phyloP scores from a whole-genome alignment of 148 eudicot genomes.

The Cornus suecica region DNA sequence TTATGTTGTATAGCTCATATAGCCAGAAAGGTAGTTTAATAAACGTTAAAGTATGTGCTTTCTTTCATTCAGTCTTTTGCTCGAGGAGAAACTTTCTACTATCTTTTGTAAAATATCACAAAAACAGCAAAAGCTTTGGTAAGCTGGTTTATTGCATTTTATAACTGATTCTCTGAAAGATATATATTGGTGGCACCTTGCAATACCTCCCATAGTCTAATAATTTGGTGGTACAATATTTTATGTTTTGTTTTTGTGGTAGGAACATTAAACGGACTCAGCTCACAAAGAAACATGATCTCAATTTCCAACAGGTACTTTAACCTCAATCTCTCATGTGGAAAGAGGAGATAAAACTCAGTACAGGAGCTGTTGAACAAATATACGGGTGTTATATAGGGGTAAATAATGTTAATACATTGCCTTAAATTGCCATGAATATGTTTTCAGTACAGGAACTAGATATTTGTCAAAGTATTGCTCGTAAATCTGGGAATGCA shows the following conservation, averaged over 20 bases:
- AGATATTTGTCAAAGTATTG: not conserved
- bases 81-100: not conserved
- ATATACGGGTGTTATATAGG: too few species aligned
- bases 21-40: too few species aligned
- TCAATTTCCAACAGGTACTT: too few species aligned
- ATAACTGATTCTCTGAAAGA: not conserved
- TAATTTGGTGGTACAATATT: not conserved
- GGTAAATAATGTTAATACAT: too few species aligned
- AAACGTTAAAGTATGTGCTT: not conserved
- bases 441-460: not conserved
- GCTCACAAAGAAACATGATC: too few species aligned
- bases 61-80: not conserved
- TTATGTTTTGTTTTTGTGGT: too few species aligned
- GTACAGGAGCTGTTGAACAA: too few species aligned
- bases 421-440: too few species aligned
- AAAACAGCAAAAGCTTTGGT: not conserved
- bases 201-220: not conserved
- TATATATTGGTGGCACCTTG: too few species aligned
- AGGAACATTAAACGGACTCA: too few species aligned
- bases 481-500: not conserved
- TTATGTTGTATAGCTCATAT: not conserved
- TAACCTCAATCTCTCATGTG: too few species aligned
- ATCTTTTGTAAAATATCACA: not conserved
- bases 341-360: too few species aligned
- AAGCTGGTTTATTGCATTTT: not conserved